Conservation (phyloP, 805 yeast genomes). For the Candida glaebosa region DNA sequence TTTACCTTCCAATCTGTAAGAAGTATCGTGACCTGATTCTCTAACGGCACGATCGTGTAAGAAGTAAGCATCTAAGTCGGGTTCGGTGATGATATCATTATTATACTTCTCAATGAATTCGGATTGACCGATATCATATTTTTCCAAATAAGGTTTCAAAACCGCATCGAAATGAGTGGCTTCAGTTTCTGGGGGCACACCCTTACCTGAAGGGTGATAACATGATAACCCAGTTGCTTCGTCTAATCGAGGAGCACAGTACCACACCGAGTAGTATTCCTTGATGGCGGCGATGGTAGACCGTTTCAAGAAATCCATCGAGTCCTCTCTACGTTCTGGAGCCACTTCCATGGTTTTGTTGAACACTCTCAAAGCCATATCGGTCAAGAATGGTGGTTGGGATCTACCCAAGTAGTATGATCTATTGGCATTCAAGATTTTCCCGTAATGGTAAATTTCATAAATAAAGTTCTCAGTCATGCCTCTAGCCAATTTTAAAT, state of each 20-base stretch:
- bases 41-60: slow-evolving; percentile 92
- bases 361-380: slow-evolving; percentile 75
- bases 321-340: slow-evolving; percentile 33
- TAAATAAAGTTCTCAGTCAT: slow-evolving; percentile 91
- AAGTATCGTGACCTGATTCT: slow-evolving; percentile 95
- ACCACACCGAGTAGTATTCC: slow-evolving; percentile 85
- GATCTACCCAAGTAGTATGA: slow-evolving; percentile 87
- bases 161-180: slow-evolving; percentile 78
- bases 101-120: slow-evolving; percentile 68
- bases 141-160: slow-evolving; percentile 63
- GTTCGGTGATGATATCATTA: slow-evolving; percentile 60
- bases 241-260: slow-evolving; percentile 68
- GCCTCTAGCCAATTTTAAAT: slow-evolving; percentile 72
- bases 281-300: slow-evolving; percentile 77
- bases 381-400: slow-evolving; percentile 96
- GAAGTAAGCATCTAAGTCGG: slow-evolving; percentile 83
- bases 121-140: slow-evolving; percentile 54
- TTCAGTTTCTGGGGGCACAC: slow-evolving; percentile 98
- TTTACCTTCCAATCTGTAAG: slow-evolving; percentile 83
- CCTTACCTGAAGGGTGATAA: slow-evolving; percentile 84
- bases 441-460: slow-evolving; percentile 87
- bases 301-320: slow-evolving; percentile 59
- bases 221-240: slow-evolving; percentile 74
- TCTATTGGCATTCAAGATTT: slow-evolving; percentile 90
- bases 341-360: slow-evolving; percentile 49